Conservation (phyloP, 2,329 filamentous ascomycete genomes). For the Diaporthe sp. region DNA sequence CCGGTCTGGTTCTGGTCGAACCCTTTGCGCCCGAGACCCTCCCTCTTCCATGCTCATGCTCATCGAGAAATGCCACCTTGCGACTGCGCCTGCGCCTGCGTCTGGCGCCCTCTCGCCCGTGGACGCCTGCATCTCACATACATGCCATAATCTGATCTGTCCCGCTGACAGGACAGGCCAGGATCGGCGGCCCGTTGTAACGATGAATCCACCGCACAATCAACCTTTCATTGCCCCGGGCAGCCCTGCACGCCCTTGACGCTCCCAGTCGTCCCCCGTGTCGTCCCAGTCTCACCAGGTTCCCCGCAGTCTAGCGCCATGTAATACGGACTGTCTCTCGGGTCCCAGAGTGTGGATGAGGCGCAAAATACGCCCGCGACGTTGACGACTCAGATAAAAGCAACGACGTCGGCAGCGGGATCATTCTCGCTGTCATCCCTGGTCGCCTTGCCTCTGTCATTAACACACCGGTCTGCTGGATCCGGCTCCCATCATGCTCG, state of each 20-base stretch:
- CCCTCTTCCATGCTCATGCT: constrained; percentile 18
- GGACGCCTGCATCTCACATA: constrained; percentile 14
- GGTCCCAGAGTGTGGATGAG: constrained; percentile 23
- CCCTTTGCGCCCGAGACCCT: constrained; percentile 4
- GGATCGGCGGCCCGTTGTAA: constrained; percentile 33
- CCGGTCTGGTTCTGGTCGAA: constrained; percentile 9
- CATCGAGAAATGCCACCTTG: constrained; percentile 20
- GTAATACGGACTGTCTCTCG: constrained; percentile 17
- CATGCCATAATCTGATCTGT: constrained; percentile 22
- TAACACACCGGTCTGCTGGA: constrained; percentile 28
- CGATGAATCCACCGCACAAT: constrained; percentile 17
- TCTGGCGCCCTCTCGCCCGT: neutral
- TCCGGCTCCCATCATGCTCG: constrained; percentile 9
- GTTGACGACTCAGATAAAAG: constrained; percentile 24
- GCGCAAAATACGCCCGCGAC: neutral
- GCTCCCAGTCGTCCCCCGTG: neutral
- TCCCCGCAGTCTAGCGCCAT: constrained; percentile 32
- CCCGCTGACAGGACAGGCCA: constrained; percentile 26
- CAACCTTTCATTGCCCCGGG: neutral
- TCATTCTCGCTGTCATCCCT: constrained; percentile 1
- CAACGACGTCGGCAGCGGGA: constrained; percentile 16
- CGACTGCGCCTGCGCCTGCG: neutral
- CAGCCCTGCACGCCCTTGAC: neutral
- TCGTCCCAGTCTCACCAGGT: neutral
- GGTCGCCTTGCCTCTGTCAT: constrained; percentile 15